Evolutionary conservation across 208 protist species (phyloP), one percentile per base, ranked within the genome.

Genomic region (Leishmania braziliensis): DNA sequence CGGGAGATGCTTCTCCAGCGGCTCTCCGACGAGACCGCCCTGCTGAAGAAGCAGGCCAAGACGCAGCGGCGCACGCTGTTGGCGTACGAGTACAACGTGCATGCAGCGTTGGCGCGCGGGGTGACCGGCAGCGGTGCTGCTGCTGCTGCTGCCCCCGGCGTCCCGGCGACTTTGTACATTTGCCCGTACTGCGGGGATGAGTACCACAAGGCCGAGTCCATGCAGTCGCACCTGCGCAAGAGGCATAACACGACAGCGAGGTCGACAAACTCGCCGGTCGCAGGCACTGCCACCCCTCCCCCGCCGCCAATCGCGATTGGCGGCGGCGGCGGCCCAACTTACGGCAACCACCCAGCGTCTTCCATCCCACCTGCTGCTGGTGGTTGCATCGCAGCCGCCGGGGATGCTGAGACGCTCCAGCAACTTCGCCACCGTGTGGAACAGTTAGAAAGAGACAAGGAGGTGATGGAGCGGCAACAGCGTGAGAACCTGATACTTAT

Each of bases 221-320:
- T 97, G 73, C 93, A 96, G 83, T 97, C 95, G 53, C 95, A 97
- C 78, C 88, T 97, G 77, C 92, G 95, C 75, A 97, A 97, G 89
- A 86, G 94, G 23, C 94, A 97, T 56, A 56, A 36, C 74, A 62
- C 69, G 2, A 18, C 88, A 66, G 56, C 71, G 3, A 23, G 78
- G 51, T 33, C 71, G 9, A 14, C 68, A 16, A 68, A 26, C 6
- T 23, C 39, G 53, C 33, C 33, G 18, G 50, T 60, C 53, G 54
- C 48, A 39, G 73, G 9, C 20, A 74, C 71, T 33, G 6, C 72
- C 33, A 56, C 56, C 60, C 26, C 62, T 26, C 48, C 58, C 26
- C 50, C 43, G 18, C 6, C 23, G 72, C 53, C 72, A 9, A 39
- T 26, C 9, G 5, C 10, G 26, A 29, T 33, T 48, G 58, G 39